Conservation (phyloP, 768 basidiomycete species). For the Phaeotremella skinneri region DNA sequence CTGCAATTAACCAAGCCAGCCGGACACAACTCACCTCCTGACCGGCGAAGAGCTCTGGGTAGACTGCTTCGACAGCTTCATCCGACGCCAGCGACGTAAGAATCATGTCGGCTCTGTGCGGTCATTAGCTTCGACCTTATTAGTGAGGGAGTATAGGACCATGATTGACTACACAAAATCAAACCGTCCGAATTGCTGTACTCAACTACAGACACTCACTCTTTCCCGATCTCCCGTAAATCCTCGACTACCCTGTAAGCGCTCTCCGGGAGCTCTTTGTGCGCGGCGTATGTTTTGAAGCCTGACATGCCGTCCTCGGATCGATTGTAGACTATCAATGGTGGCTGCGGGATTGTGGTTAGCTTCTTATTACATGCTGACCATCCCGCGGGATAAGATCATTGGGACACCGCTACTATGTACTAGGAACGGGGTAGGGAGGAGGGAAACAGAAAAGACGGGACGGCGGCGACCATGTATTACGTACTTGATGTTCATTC, state of each 20-base stretch:
- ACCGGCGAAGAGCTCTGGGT: slow-evolving; percentile 61
- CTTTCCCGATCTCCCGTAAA: slow-evolving; percentile 61
- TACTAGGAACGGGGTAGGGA: neutral
- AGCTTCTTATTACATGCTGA: neutral
- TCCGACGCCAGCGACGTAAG: slow-evolving; percentile 73
- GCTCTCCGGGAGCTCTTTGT: slow-evolving; percentile 59
- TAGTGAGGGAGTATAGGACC: too few relatives aligned
- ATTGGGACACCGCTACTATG: too few relatives aligned
- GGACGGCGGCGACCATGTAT: too few relatives aligned
- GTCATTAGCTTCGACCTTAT: too few relatives aligned
- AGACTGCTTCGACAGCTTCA: slow-evolving; percentile 64
- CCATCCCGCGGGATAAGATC: too few relatives aligned
- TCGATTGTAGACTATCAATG: slow-evolving; percentile 77
- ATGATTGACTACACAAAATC: neutral
- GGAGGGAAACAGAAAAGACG: neutral
- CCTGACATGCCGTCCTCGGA: slow-evolving; percentile 49
- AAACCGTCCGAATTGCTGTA: neutral
- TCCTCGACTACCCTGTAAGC: slow-evolving; percentile 61
- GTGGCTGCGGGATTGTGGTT: slow-evolving; percentile 53
- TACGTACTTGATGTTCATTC: slow-evolving; percentile 25
- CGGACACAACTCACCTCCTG: slow-evolving; percentile 57
- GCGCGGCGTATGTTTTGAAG: slow-evolving; percentile 62
- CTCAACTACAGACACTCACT: slow-evolving; percentile 42
- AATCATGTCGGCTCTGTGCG: slow-evolving; percentile 65
- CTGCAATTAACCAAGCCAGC: neutral